These are phyloP conservation scores for Phytophthora quininea DNA, from an alignment of 352 stramenopile genomes.

Conservation along the genomic window DNA sequence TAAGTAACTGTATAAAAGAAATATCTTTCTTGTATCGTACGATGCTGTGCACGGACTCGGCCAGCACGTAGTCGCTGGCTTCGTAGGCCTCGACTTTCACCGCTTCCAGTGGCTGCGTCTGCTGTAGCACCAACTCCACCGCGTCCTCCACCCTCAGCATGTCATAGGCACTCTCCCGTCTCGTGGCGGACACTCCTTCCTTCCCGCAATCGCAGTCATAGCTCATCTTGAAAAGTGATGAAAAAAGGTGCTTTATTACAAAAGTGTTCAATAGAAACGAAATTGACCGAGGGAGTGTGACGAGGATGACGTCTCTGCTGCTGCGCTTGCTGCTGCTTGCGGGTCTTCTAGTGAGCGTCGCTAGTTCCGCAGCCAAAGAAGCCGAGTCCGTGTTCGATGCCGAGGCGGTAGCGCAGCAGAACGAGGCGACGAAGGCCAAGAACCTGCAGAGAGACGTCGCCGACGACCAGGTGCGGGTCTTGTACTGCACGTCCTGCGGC, in stretches of 20 bases:
- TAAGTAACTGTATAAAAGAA: neutral
- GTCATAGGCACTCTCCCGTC: conserved; percentile 77
- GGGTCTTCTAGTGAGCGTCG: conserved; percentile 32
- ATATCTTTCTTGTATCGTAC: conserved; percentile 2
- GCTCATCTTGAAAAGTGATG: conserved; percentile 26
- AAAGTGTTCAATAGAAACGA: neutral
- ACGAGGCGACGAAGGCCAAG: conserved; percentile 9
- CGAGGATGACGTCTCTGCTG: conserved; percentile 14
- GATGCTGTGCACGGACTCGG: conserved; percentile 52
- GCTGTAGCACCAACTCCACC: conserved; percentile 54
- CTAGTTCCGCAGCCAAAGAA: neutral
- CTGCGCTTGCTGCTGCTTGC: conserved; percentile 12
- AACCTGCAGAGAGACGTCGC: conserved; percentile 40
- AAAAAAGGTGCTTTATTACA: neutral
- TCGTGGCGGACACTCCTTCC: conserved; percentile 49
- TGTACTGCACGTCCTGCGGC: conserved; percentile 78
- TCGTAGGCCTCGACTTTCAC: conserved; percentile 38
- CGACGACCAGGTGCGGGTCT: conserved; percentile 71
- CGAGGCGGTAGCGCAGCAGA: conserved; percentile 16
- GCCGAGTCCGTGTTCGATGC: conserved; percentile 25
- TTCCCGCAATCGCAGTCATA: conserved; percentile 60
- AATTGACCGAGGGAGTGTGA: conserved; percentile 4
- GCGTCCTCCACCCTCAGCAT: conserved; percentile 73
- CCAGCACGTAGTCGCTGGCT: conserved; percentile 60
- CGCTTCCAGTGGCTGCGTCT: conserved; percentile 45